Evolutionary conservation across 2,329 filamentous ascomycete genomes (phyloP).

Genomic region (Scytalidium sp.): DNA sequence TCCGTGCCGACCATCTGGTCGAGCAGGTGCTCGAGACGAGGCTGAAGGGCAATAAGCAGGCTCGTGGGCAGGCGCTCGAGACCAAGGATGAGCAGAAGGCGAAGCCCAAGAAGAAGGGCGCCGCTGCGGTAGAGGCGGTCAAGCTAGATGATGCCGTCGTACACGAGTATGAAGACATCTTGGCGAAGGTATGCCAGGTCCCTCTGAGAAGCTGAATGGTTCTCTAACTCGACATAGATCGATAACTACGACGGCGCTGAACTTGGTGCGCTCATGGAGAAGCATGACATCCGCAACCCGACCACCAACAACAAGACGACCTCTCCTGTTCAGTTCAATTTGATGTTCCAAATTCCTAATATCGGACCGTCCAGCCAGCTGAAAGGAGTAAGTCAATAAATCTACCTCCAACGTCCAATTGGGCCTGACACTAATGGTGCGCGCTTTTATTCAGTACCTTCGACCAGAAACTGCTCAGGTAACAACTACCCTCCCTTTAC

Average conservation of each 20-base stretch:
- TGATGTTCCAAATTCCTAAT: constrained; percentile 92
- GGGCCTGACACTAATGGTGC: background rate
- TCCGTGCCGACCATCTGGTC: constrained; percentile 93
- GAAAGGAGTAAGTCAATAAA: background rate
- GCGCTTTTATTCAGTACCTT: constrained; percentile 55
- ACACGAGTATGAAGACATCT: constrained; percentile 84
- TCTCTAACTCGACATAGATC: constrained; percentile 49
- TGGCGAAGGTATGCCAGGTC: constrained; percentile 58
- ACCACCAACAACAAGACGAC: constrained; percentile 72
- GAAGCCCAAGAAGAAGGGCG: constrained; percentile 86
- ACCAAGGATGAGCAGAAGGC: constrained; percentile 69
- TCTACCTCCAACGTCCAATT: background rate
- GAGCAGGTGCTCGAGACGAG: constrained; percentile 88
- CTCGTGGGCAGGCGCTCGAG: constrained; percentile 77
- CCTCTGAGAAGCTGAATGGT: background rate
- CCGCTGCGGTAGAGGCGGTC: constrained; percentile 71
- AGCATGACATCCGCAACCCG: constrained; percentile 89
- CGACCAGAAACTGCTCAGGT: constrained; percentile 88
- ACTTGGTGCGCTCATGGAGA: constrained; percentile 83
- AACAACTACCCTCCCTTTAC: constrained; percentile 18
- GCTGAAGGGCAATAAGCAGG: constrained; percentile 88
- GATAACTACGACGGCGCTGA: constrained; percentile 91
- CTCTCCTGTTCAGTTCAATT: constrained; percentile 88
- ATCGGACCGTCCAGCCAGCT: constrained; percentile 64
- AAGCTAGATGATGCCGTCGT: constrained; percentile 85